Base-by-base conservation (phyloP, 306 rosid genomes). In the Ormosia emarginata region DNA sequence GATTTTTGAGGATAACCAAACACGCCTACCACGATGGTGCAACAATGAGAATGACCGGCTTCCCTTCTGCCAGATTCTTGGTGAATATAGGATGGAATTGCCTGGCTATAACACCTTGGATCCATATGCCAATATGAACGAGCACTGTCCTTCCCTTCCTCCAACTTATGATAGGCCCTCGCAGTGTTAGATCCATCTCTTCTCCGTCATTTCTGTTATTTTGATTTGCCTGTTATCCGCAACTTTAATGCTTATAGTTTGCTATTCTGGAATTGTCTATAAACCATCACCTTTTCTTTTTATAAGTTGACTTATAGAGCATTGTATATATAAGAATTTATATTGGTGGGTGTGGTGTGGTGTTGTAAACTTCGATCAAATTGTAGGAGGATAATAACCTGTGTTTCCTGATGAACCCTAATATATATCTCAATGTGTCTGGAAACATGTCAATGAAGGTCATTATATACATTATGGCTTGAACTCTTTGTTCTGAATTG, bases 51-150 rank as follows among this genome's bases (percentile, higher is more conserved):
- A 72, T 15, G 91, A 89, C 74, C 70, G 40, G 64, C 90, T 89
- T 65, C 96, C 94, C 1, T 95, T 95, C 86, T 95, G 99, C 93
- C 98, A 95, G 90, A 90, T 95, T 91, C 98, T 95, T 41, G 99
- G 99, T 46, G 97, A 95, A 72, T 93, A 89, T 64, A 78, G 83
- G 86, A 95, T 95, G 98, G 97, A 95, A 85, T 86, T 95, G 56
- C 99, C 99, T 29, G 88, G 88, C 77, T 95, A 93, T 62, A 93
- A 95, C 90, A 86, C 98, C 13, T 49, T 93, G 73, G 90, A 89
- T 71, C 97, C 93, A 15, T 95, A 93, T 58, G 86, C 96, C 34
- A 90, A 92, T 85, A 95, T 95, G 99, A 95, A 95, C 14, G 98
- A 95, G 89, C 75, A 90, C 24, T 95, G 99, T 87, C 98, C 98